A percentile compares a stretch with the other conserved stretches of the same genome.
Evolutionary conservation across 2,329 filamentous ascomycete genomes (phyloP).

Genomic region (Macrophomina tecta): DNA sequence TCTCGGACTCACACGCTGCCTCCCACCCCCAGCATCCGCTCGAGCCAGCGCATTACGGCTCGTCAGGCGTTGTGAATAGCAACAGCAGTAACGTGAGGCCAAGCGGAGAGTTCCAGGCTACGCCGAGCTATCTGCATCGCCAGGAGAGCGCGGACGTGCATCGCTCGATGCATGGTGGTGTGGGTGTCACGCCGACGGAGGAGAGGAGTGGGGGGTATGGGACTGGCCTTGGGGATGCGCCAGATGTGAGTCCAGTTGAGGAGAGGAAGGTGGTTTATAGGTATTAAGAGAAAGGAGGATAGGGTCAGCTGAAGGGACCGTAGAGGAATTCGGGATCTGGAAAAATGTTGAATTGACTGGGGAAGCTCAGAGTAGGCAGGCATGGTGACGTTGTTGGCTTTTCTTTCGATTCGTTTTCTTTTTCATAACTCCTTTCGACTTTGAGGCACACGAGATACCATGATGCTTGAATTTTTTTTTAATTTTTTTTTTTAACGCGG

Average conservation of each 20-base stretch:
- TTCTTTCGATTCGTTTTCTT: neutral
- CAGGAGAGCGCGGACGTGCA: constrained; percentile 52
- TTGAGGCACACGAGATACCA: constrained; percentile 20
- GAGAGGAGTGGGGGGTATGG: neutral
- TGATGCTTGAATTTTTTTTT: neutral
- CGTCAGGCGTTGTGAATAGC: neutral
- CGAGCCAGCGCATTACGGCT: constrained; percentile 23
- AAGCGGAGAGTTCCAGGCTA: constrained; percentile 38
- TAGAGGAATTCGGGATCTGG: neutral
- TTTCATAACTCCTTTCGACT: neutral
- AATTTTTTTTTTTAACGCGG: neutral
- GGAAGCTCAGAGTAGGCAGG: no score
- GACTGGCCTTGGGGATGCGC: neutral
- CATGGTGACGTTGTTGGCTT: neutral
- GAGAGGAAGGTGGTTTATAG: constrained; percentile 24
- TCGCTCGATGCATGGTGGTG: constrained; percentile 54
- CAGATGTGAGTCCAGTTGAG: constrained; percentile 27
- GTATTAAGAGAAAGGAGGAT: constrained; percentile 10
- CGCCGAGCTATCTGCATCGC: constrained; percentile 50
- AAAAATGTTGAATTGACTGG: no score
- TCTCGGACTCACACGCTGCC: constrained; percentile 46
- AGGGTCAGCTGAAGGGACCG: neutral
- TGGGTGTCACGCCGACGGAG: neutral
- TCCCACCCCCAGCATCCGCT: neutral
- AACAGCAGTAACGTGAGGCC: constrained; percentile 25